Base-by-base conservation (phyloP, 352 stramenopile genomes). In the Pythium insidiosum region DNA sequence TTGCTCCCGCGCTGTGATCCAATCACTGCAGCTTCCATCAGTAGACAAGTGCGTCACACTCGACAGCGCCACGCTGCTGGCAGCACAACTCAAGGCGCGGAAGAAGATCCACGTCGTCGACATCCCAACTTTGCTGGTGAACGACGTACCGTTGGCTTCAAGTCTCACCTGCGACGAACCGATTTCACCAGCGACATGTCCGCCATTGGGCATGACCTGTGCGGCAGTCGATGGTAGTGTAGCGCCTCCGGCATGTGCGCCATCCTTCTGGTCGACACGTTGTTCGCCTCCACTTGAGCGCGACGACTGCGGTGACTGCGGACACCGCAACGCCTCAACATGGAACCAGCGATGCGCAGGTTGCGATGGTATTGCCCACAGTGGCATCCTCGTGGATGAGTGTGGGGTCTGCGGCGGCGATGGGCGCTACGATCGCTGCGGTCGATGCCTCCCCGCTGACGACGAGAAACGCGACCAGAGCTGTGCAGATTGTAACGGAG, bases 401-500 rank as follows among this genome's bases (percentile, higher is more conserved):
- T 70, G 61, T 16, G 56, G 61, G 1, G 42, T 70, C 3, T 70
- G 61, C 19, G 56, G 48, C n/a, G 61, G 61, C 6, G 39, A 56
- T 11, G 61, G 61, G 5, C 53, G 53, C 16, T 61, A 61, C 12
- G 56, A 70, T 16, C 12, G 57, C 11, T 70, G 61, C 11, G 56
- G 61, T 11, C 42, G 48, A 2, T 66, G 61, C 28, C 45, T 70
- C 6, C 48, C 53, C 2, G 46, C 45, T 1, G 52, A 55, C 22
- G 61, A 66, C 22, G 5, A 36, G 21, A 22, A 5, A 28, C 49
- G 61, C 5, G 44, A 53, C 25, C 40, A 37, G 16, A 58, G 56
- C 22, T 70, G 61, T 22, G 10, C 53, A 6, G 61, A 70, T 42
- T 66, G 61, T 25, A 60, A 63, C 23, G 56, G 61, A 4, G 62